Base-by-base conservation (phyloP, 306 rosid species). In the Morella rubra region DNA sequence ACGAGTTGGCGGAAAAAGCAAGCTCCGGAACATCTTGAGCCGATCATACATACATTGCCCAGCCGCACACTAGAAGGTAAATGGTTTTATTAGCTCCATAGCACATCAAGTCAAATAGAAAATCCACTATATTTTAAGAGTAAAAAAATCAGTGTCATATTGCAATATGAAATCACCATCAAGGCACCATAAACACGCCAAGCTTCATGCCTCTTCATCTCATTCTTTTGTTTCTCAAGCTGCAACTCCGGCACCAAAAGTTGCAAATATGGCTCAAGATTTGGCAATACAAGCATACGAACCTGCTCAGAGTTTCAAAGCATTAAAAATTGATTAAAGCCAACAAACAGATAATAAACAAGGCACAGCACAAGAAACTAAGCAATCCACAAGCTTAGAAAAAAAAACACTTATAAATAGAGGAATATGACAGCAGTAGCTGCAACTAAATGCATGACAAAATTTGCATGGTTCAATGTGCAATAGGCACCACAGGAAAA, bases 161-260 rank as follows among this genome's bases (percentile, higher is more conserved):
- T 12, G 73, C 83, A 82, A 77, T 44, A 73, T 45, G 64, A 74
- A 84, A 89, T 85, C 74, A 94, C 98, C 96, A 86, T 81, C 90
- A 92, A 86, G 78, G 97, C 93, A 47, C 98, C 94, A 69, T 89
- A 86, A 69, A 92, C 96, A 79, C 80, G 90, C 91, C 96, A 90
- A 71, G 96, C 97, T 85, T 92, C 92, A 70, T 79, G 89, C 87
- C 95, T 92, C 85, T 91, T 92, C 69, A 83, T 81, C 84, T 82
- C 95, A 73, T 92, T 89, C 76, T 83, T 90, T 80, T 89, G 97
- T 75, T 86, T 89, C 82, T 92, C 97, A 77, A 50, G 84, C 74
- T 80, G 89, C 98, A 89, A 89, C 73, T 93, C 96, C 52, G 98
- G 87, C 71, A 83, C 92, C 74, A 94, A 89, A 79, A 91, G 96